A percentile compares a stretch with the other conserved stretches of the same genome.
Evolutionary conservation across 23 red algal species (phyloP).

Genomic region (Agarophyton chilense): DNA sequence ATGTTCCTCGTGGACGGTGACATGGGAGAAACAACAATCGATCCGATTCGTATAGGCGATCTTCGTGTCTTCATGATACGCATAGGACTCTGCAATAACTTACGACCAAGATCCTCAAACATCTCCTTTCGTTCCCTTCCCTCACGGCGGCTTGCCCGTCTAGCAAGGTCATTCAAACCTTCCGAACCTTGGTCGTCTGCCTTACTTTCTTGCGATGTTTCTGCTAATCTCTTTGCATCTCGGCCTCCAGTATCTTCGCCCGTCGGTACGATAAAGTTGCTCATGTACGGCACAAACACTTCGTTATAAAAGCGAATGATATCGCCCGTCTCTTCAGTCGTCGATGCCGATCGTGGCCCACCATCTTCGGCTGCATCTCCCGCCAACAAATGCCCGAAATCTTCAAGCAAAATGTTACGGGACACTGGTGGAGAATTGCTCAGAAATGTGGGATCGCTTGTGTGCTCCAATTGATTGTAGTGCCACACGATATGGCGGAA

Average conservation of each 20-base stretch:
- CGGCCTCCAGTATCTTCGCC: background rate
- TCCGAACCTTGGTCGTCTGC: background rate
- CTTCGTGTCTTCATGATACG: background rate
- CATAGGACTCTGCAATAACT: slow-evolving; percentile 39
- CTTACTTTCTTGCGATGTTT: background rate
- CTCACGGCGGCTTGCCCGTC: background rate
- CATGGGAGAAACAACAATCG: slow-evolving; percentile 50
- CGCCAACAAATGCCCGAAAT: background rate
- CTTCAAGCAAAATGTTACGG: slow-evolving; percentile 37
- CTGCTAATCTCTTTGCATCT: background rate
- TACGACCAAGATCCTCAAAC: slow-evolving; percentile 30
- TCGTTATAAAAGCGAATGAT: slow-evolving; percentile 90
- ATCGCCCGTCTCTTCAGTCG: slow-evolving; percentile 45
- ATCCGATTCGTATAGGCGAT: slow-evolving; percentile 38
- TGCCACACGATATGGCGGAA: slow-evolving; percentile 69
- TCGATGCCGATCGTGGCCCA: too few relatives aligned
- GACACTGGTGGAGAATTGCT: slow-evolving; percentile 23
- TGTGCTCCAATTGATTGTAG: slow-evolving; percentile 53
- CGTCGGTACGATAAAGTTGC: slow-evolving; percentile 56
- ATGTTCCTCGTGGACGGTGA: slow-evolving; percentile 5
- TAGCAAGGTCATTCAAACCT: background rate
- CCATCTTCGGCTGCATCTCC: background rate
- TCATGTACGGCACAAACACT: slow-evolving; percentile 73
- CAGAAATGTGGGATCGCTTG: slow-evolving; percentile 34
- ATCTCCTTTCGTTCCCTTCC: background rate